These are phyloP conservation scores for Aphanomyces euteiches DNA, from an alignment of 352 stramenopile genomes.

Conservation along the genomic window DNA sequence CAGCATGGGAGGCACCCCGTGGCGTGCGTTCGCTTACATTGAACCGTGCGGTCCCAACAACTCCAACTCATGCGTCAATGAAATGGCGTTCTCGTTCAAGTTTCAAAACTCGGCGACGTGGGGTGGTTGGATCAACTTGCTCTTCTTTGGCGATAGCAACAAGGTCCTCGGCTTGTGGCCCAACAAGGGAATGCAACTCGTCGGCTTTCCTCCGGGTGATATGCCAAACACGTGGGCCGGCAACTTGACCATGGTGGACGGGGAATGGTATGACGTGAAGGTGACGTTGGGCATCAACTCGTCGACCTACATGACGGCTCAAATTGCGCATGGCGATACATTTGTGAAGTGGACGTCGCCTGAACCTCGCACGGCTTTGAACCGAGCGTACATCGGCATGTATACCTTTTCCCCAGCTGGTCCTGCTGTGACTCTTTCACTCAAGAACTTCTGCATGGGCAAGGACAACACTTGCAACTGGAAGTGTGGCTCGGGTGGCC, in stretches of 20 bases:
- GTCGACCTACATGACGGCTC: neutral
- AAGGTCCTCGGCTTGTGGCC: neutral
- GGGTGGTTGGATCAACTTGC: neutral
- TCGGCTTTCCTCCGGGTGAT: neutral
- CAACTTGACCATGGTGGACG: neutral
- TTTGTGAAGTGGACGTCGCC: neutral
- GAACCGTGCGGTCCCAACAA: neutral
- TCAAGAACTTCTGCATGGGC: neutral
- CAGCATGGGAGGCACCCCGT: neutral
- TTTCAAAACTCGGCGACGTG: neutral
- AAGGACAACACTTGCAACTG: neutral
- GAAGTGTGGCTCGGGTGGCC: too few relatives aligned
- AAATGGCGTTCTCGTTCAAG: neutral
- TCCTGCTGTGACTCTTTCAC: neutral
- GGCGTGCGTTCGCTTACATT: neutral
- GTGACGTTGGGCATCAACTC: neutral
- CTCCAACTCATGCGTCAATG: neutral
- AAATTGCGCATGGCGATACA: neutral
- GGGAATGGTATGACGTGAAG: neutral
- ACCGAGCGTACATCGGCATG: neutral
- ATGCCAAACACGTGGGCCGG: neutral
- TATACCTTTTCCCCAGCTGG: neutral
- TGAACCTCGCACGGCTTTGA: neutral
- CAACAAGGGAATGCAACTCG: neutral
- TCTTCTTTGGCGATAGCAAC: neutral